phyloP scores from a whole-genome alignment of 306 rosid species.

The Rosa persica region DNA sequence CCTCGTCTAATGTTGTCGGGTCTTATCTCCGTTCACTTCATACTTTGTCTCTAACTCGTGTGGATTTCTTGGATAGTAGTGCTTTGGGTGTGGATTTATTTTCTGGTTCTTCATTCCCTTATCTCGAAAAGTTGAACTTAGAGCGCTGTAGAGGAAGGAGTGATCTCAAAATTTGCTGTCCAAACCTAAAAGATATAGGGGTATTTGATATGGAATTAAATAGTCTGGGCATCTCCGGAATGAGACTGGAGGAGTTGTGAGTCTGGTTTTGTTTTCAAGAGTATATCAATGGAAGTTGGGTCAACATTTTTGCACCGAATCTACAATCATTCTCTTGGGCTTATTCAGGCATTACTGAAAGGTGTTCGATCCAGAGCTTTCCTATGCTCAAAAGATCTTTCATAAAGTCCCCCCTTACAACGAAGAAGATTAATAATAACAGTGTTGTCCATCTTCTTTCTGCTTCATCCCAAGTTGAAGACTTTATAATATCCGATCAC shows the following conservation, averaged over 20 bases:
- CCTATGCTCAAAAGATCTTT: background rate
- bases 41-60: background rate
- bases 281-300: background rate
- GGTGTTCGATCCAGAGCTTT: background rate
- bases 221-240: background rate
- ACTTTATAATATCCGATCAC: background rate
- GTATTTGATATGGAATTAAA: background rate
- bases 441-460: background rate
- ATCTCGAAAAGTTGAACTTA: background rate
- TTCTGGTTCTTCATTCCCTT: constrained; percentile 4
- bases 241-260: background rate
- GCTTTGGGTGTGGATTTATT: background rate
- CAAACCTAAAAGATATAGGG: background rate
- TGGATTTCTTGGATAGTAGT: background rate
- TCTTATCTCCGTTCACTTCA: constrained; percentile 4
- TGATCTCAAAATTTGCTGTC: constrained; percentile 1
- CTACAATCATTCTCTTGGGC: background rate
- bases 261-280: background rate
- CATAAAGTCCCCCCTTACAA: background rate
- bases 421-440: too few species aligned
- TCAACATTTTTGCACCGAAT: background rate
- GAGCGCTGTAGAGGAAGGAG: background rate
- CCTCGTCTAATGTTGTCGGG: background rate
- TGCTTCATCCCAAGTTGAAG: background rate
- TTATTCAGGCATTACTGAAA: too few species aligned